phyloP scores from a whole-genome alignment of 2,329 filamentous ascomycete genomes.

The Penicillium sp. region DNA sequence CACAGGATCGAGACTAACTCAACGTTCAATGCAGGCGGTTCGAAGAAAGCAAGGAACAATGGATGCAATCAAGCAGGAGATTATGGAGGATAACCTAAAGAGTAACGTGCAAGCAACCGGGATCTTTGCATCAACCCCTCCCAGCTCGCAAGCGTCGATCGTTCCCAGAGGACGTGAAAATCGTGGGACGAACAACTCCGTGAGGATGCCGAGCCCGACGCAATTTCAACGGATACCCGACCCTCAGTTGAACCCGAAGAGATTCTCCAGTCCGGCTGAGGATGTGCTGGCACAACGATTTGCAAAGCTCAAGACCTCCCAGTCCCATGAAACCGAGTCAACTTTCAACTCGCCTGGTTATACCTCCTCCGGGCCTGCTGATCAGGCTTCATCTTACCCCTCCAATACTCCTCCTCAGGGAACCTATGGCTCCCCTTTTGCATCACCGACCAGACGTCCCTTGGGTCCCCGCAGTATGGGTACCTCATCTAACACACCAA shows the following conservation, averaged over 20 bases:
- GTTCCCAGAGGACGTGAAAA: conserved; percentile 23
- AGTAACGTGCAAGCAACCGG: conserved; percentile 28
- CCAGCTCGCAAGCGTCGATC: conserved; percentile 11
- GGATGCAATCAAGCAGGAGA: conserved; percentile 34
- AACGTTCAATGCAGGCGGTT: conserved; percentile 2
- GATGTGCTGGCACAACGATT: conserved; percentile 43
- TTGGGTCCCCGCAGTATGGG: conserved; percentile 44
- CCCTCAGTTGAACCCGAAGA: conserved; percentile 14
- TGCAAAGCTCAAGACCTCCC: conserved; percentile 34
- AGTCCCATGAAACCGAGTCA: conserved; percentile 1
- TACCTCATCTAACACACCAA: conserved; percentile 30
- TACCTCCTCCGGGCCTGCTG: conserved; percentile 12
- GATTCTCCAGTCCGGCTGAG: conserved; percentile 25
- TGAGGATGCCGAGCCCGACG: conserved; percentile 41
- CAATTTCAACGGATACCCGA: conserved; percentile 31
- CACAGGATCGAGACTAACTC: too few species aligned
- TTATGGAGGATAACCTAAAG: conserved; percentile 35
- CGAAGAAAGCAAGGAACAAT: background rate
- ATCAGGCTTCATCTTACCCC: conserved; percentile 8
- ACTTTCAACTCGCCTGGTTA: background rate
- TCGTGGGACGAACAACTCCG: conserved; percentile 14
- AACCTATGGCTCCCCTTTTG: conserved; percentile 17
- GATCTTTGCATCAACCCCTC: conserved; percentile 6
- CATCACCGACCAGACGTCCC: conserved; percentile 23
- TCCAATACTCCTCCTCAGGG: conserved; percentile 10